Evolutionary conservation across 495 filamentous ascomycete genomes (phyloP), one percentile per base, ranked within the genome.

Genomic region (Lindgomyces ingoldianus): DNA sequence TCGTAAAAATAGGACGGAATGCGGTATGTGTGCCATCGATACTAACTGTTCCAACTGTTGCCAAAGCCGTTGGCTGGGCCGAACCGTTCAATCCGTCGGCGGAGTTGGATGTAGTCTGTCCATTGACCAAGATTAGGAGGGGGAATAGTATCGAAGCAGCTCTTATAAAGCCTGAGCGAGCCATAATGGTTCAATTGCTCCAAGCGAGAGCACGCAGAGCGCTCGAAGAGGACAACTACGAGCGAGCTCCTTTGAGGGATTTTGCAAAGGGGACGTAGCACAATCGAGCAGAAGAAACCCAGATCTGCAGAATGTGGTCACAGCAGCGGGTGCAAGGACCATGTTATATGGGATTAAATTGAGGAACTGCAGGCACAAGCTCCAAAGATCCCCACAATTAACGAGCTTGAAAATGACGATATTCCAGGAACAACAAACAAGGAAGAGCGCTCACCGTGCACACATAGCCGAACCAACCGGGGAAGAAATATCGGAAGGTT

Each of bases 1-100:
- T 77, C 1, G 84, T 86, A 73, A 82, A 87, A 36, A 70, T 44
- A 12, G 50, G 14, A 6, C 67, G 62, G 48, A 61, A 69, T 1
- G 55, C 27, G 16, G 61, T 69, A 24, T 58, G 58, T 14, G 58
- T 45, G 30, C 58, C 64, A 39, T 26, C 47, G 22, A 58, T 53
- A 6, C 12, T 26, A 22, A 27, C 49, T 9, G 49, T 42, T 9
- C 45, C 49, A 18, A 56, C 36, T 10, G 50, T 39, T 16, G 45
- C 53, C 1, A 45, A 8, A 24, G 51, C 6, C 10, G 45, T 51
- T 22, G 61, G 19, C 14, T n/a, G 2, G 1, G 42, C 21, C 49
- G 53, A 64, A 9, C 18, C 12, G 19, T 44, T 46, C 16, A 63
- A 27, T 12, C 48, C 48, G 36, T 62, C 51, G 4, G 51, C 41